Percentiles rank a stretch among this genome's conserved stretches.
phyloP scores from a whole-genome alignment of 768 basidiomycete genomes.

The Leccinum longicurvipes region DNA sequence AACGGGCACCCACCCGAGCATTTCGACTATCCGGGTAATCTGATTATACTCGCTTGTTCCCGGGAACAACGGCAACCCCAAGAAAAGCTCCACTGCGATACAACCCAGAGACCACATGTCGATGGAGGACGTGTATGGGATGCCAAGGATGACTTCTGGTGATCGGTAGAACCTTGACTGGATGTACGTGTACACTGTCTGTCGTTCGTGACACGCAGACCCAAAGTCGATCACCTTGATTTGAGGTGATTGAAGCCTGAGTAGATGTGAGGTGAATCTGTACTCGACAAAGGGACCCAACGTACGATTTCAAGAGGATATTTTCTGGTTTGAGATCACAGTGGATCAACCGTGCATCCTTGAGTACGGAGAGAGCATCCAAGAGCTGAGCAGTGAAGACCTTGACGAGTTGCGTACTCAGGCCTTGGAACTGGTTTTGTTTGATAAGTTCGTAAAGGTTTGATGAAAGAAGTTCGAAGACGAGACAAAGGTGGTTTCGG shows the following conservation, averaged over 20 bases:
- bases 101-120: constrained; percentile 99
- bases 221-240: constrained; percentile 99
- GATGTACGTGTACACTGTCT: constrained; percentile 99
- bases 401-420: constrained; percentile 95
- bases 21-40: constrained; percentile 92
- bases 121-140: constrained; percentile 92
- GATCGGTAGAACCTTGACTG: constrained; percentile 98
- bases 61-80: constrained; percentile 94
- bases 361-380: constrained; percentile 88
- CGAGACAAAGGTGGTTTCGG: constrained; percentile 92
- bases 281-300: background rate
- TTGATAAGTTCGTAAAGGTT: constrained; percentile 99
- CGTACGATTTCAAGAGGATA: constrained; percentile 91
- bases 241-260: constrained; percentile 90
- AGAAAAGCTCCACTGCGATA: constrained; percentile 96
- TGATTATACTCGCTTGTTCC: constrained; percentile 99
- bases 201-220: constrained; percentile 96
- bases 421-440: constrained; percentile 98
- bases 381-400: constrained; percentile 96
- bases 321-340: constrained; percentile 99
- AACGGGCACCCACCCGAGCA: constrained; percentile 79
- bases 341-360: constrained; percentile 94
- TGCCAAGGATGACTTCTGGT: constrained; percentile 92
- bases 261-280: background rate
- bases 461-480: constrained; percentile 94